Evolutionary conservation across 164 flowering plant genomes (phyloP), one percentile per base, ranked within the genome.

Genomic region (Magnolia changhungtana): DNA sequence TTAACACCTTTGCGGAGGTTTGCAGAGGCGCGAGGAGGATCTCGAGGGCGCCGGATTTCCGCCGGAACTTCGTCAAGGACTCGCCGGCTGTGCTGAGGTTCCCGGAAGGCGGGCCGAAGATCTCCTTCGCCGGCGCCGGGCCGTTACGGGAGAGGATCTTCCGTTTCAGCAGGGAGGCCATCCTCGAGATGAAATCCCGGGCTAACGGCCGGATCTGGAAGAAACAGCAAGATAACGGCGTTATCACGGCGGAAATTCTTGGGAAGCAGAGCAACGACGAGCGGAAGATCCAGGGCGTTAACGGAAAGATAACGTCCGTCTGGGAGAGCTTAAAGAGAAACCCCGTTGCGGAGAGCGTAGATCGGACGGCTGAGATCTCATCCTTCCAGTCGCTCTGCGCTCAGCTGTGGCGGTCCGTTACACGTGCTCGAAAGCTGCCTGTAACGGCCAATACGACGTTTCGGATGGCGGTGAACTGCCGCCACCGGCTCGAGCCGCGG

Each of bases 391-490:
- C 98, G 0, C 90, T 94, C 1, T 83, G 81, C 50, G 96, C 94
- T 4, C 93, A 86, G 82, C 87, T 94, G 1, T 94, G 98, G 98
- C 80, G 93, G 2, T 88, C 90, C 8, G 92, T 92, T 69, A 94
- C 96, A 1, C 88, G 95, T 0, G 95, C 95, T 19, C 78, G 98
- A 67, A 81, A 84, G 7, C 77, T 92, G 7, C 21, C 72, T 1
- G 68, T 80, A 0, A 1, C 73, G 13, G 88, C 85, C 69, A 73
- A 77, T 68, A 89, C 96, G 49, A 94, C 98, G 79, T 91, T 94
- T 27, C 77, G 97, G 23, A 94, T 94, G 97, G 98, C 98, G 0
- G 95, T 94, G 51, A 94, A 94, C 80, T 94, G 98, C 80, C 84
- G 97, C 0, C 96, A 86, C 82, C 81, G 98, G 69, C 74, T 94